Evolutionary conservation across 2,329 filamentous ascomycete species (phyloP), one percentile per base, ranked within the genome.

Genomic region (Rosellinia necatrix): DNA sequence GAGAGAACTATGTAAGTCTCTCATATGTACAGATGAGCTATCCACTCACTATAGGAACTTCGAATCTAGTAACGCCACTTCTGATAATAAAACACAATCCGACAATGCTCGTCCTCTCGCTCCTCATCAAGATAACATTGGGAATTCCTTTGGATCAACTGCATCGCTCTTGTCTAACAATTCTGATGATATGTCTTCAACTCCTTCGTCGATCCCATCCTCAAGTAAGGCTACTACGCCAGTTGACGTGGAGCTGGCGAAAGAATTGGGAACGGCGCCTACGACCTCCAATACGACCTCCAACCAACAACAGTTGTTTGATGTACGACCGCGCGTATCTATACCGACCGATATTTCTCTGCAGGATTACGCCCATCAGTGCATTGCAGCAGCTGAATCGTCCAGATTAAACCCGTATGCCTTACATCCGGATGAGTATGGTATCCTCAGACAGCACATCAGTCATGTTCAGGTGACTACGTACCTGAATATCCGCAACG

Each of bases 401-500:
- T 97, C 91, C 35, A 83, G 94, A 54, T 79, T 99, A 1, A 93
- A 93, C 63, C 93, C 94, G 1, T 97, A 94, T 72, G 87, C 89
- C 9, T 76, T 99, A 34, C 92, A 97, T 72, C 81, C 84, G 22
- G 87, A 90, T 60, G 94, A 99, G 72, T 92, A 97, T 70, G 78
- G 82, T 56, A 80, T 96, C 57, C 76, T 99, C 35, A 85, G 90
- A 59, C 81, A 90, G 59, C 87, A 96, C 66, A 85, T 99, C 64
- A 96, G 89, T 68, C 87, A 91, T 66, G 81, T 88, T 27, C 94
- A 99, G 73, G 91, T 97, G 63, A 97, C 93, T 2, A 90, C 91
- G 10, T 99, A 99, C 74, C 79, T 99, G 50, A 97, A 97, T 71
- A 94, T 99, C 60, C 85, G 94, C 65, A 99, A 99, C 72, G 90